Percentiles rank a stretch among this genome's conserved stretches.
Evolutionary conservation across 2,329 filamentous ascomycete genomes (phyloP).

Genomic region (Thielaviopsis populi): DNA sequence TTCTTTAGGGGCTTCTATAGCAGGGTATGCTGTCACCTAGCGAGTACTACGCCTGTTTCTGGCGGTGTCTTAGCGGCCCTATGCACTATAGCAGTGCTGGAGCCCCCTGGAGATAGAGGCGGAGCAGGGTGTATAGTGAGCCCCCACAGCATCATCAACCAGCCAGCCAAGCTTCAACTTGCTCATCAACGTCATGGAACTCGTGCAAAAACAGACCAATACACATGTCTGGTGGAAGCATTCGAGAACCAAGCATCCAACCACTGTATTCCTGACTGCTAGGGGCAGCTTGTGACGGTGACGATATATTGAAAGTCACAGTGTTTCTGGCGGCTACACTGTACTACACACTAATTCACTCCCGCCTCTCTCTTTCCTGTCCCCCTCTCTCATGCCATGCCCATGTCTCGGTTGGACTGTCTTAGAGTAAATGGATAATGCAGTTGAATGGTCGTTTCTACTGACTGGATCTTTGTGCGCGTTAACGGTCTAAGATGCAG

Average conservation of each 20-base stretch:
- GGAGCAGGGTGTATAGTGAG: neutral
- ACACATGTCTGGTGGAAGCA: neutral
- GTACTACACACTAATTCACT: neutral
- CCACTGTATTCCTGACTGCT: neutral
- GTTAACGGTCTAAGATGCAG: neutral
- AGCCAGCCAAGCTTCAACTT: neutral
- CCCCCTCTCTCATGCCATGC: neutral
- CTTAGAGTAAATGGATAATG: constrained; percentile 1
- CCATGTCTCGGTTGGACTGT: neutral
- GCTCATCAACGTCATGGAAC: neutral
- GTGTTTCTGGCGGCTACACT: constrained; percentile 2
- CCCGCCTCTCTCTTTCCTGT: neutral
- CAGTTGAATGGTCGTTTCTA: neutral
- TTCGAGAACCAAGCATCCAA: neutral
- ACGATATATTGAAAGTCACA: constrained; percentile 5
- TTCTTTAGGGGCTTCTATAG: neutral
- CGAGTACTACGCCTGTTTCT: neutral
- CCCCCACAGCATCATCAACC: neutral
- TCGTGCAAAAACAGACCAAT: neutral
- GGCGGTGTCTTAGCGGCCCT: neutral
- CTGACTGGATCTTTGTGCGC: neutral
- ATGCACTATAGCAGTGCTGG: neutral
- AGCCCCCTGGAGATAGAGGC: neutral
- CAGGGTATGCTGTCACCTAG: neutral
- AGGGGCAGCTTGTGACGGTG: neutral